A percentile compares a stretch with the other conserved stretches of the same genome.
phyloP scores from a whole-genome alignment of 768 basidiomycete species.

The Mrakia gelida region DNA sequence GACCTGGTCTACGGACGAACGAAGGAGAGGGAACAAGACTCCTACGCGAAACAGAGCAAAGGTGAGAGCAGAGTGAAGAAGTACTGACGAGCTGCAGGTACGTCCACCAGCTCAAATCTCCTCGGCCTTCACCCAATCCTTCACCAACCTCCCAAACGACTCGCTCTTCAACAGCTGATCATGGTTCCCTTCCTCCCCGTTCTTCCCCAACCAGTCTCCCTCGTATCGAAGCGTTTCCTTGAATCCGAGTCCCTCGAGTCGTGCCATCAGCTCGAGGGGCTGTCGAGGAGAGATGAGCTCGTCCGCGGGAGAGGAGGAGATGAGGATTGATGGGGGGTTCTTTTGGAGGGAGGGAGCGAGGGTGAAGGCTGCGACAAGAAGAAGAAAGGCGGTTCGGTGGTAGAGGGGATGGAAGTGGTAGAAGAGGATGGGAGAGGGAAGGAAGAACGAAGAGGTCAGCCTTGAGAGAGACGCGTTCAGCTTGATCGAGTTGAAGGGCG shows the following conservation, averaged over 20 bases:
- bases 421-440: too few relatives aligned
- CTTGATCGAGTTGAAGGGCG: not conserved
- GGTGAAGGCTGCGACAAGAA: not conserved
- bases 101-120: too few relatives aligned
- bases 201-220: conserved; percentile 11
- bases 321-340: not conserved
- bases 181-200: conserved; percentile 17
- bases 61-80: too few relatives aligned
- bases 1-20: too few relatives aligned
- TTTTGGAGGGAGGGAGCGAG: not conserved
- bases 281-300: conserved; percentile 22
- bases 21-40: too few relatives aligned
- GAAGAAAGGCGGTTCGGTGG: not conserved
- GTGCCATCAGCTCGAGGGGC: not conserved
- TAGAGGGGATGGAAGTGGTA: not conserved
- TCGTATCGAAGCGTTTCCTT: not conserved
- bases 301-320: conserved; percentile 21
- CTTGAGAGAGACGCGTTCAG: not conserved
- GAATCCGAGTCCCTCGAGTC: conserved; percentile 17
- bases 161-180: conserved; percentile 16
- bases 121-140: conserved; percentile 13
- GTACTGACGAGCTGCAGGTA: too few relatives aligned
- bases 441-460: not conserved
- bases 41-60: too few relatives aligned
- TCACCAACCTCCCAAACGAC: conserved; percentile 25